These are phyloP conservation scores for Crithidia sp. DNA, from an alignment of 208 protist species.

Conservation along the genomic window DNA sequence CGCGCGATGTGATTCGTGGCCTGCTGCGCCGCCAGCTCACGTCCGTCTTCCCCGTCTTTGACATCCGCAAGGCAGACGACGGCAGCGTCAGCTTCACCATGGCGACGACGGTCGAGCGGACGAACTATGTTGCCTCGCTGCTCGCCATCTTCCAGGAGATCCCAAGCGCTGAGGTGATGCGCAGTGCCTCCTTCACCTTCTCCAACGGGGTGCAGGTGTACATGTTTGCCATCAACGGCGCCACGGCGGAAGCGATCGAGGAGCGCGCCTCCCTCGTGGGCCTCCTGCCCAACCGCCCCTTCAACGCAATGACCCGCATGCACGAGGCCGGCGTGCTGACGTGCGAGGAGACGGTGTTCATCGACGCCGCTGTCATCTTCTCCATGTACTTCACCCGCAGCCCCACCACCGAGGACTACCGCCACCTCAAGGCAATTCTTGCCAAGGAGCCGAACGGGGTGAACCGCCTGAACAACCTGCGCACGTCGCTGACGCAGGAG, in stretches of 20 bases:
- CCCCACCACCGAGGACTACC: slow-evolving; percentile 82
- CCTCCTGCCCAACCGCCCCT: slow-evolving; percentile 74
- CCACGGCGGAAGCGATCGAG: slow-evolving; percentile 41
- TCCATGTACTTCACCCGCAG: slow-evolving; percentile 92
- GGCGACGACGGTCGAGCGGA: slow-evolving; percentile 60
- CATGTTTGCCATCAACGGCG: slow-evolving; percentile 62
- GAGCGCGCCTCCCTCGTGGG: slow-evolving; percentile 64
- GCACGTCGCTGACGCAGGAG: slow-evolving; percentile 78
- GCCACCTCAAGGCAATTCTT: slow-evolving; percentile 63
- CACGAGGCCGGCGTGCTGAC: slow-evolving; percentile 65
- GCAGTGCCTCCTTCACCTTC: slow-evolving; percentile 73
- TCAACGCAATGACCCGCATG: slow-evolving; percentile 69
- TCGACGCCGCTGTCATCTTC: slow-evolving; percentile 77
- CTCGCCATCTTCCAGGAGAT: slow-evolving; percentile 75
- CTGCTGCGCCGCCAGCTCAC: slow-evolving; percentile 65
- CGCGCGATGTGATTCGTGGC: slow-evolving; percentile 64
- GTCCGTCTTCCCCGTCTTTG: slow-evolving; percentile 66
- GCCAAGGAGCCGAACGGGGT: slow-evolving; percentile 79
- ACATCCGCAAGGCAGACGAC: slow-evolving; percentile 31
- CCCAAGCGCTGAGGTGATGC: slow-evolving; percentile 49
- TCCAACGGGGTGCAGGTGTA: slow-evolving; percentile 83
- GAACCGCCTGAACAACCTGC: slow-evolving; percentile 89
- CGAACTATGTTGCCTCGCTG: slow-evolving; percentile 73
- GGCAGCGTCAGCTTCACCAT: slow-evolving; percentile 67
- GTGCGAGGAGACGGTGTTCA: slow-evolving; percentile 74